Base-by-base conservation (phyloP, 495 filamentous ascomycete genomes). In the Chaetomidium leptoderma region DNA sequence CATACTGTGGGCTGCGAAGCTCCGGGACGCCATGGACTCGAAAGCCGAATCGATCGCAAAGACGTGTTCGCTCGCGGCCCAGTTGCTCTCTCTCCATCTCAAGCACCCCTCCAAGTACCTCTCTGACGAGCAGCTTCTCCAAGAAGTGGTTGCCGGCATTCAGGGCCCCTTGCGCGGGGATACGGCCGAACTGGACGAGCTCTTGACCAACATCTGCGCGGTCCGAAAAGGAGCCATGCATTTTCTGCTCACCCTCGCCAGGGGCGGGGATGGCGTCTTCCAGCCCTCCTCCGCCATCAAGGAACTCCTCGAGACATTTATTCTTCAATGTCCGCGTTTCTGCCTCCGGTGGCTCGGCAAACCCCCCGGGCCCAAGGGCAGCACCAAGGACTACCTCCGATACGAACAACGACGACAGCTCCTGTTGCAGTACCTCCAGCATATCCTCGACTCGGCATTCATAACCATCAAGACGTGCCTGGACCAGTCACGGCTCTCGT, bases 121-220 rank as follows among this genome's bases (percentile, higher is more conserved):
- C 16, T 57, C 61, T 16, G 67, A 75, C 29, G 76, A 77, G 46
- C 61, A 55, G 17, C 58, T 76, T 4, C 57, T 83, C 2, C 69
- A 71, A 5, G 69, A 75, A 44, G 77, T 85, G 0, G 55, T 87
- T 14, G 78, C 81, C 9, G 74, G 71, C 10, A 64, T 85, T 29
- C 73, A 77, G 50, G 73, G 83, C n/a, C 75, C 81, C 0, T 65
- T 90, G 14, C 80, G 83, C 55, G 88, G 88, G 1, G 85, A 81
- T 14, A 67, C 76, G 4, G 65, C 67, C 11, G 86, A 89, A 53
- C 67, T 92, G n/a, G 87, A 91, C 60, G 86, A 89, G 30, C 72
- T 92, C 1, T 66, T 91, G 14, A 70, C 77, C 14, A 85, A 83
- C 57, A 74, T 88, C n/a, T 84, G 81, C 26, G 76, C 72, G 36